phyloP scores from a whole-genome alignment of 768 basidiomycete genomes.

The Solioccasus polychromus region DNA sequence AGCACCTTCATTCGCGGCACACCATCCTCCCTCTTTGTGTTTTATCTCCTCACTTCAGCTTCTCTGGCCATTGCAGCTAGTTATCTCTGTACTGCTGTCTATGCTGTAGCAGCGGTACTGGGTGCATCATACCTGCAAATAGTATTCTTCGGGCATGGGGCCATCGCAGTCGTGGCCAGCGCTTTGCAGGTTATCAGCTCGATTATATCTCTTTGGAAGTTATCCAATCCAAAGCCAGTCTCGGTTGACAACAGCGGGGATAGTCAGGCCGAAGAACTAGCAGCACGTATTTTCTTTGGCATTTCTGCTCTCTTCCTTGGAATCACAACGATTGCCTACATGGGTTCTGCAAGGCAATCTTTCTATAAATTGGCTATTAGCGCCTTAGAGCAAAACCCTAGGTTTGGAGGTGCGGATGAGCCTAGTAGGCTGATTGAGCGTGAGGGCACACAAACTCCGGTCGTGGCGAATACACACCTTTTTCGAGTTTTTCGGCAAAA shows the following conservation, averaged over 20 bases:
- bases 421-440: constrained; percentile 34
- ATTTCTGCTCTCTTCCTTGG: constrained; percentile 64
- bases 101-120: constrained; percentile 76
- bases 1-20: constrained; percentile 58
- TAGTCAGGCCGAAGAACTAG: constrained; percentile 52
- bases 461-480: constrained; percentile 41
- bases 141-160: constrained; percentile 78
- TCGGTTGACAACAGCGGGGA: neutral
- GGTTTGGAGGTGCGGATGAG: constrained; percentile 17
- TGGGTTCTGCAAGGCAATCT: constrained; percentile 53
- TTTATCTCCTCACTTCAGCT: constrained; percentile 63
- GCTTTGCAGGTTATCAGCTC: constrained; percentile 68
- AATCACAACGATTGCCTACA: constrained; percentile 48
- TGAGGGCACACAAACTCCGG: constrained; percentile 17
- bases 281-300: constrained; percentile 68
- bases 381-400: constrained; percentile 38
- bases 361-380: constrained; percentile 52
- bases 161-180: constrained; percentile 76
- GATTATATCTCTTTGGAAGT: constrained; percentile 48
- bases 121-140: constrained; percentile 69
- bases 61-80: constrained; percentile 62
- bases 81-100: constrained; percentile 70
- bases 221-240: constrained; percentile 23
- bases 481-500: constrained; percentile 61
- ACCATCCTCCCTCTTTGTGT: constrained; percentile 56